A percentile compares a stretch with the other conserved stretches of the same genome.
phyloP scores from a whole-genome alignment of 805 yeast genomes.

The Pichia ethanolica region DNA sequence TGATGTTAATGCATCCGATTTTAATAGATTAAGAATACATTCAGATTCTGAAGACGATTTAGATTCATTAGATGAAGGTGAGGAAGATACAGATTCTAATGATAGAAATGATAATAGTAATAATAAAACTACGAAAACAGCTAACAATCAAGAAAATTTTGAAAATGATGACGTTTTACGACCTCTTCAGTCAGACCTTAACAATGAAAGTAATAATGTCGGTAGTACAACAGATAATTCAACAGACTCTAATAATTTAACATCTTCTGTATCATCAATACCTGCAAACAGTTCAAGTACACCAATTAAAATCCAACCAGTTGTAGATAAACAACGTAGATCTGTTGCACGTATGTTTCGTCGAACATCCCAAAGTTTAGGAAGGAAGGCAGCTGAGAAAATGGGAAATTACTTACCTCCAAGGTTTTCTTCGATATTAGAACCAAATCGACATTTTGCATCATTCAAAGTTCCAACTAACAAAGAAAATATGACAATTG shows the following conservation, averaged over 20 bases:
- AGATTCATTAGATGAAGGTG: conserved; percentile 12
- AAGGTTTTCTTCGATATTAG: conserved; percentile 76
- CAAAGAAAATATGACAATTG: conserved; percentile 38
- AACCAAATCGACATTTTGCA: conserved; percentile 92
- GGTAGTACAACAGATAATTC: not conserved
- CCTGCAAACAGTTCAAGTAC: conserved; percentile 20
- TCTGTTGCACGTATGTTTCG: conserved; percentile 71
- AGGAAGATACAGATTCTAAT: conserved; percentile 13
- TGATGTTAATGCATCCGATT: conserved; percentile 2
- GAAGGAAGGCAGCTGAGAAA: conserved; percentile 76
- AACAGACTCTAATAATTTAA: conserved; percentile 3
- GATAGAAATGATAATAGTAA: conserved; percentile 13
- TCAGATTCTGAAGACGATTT: conserved; percentile 32
- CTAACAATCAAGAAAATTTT: conserved; percentile 10
- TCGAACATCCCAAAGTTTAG: conserved; percentile 69
- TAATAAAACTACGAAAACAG: conserved; percentile 22
- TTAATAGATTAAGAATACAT: conserved; percentile 4
- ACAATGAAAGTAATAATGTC: not conserved
- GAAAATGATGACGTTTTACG: conserved; percentile 10
- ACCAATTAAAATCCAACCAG: conserved; percentile 41
- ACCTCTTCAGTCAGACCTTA: conserved; percentile 7
- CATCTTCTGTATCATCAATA: conserved; percentile 23
- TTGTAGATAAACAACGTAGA: conserved; percentile 61
- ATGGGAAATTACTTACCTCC: conserved; percentile 87
- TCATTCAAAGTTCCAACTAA: conserved; percentile 44